These are phyloP conservation scores for Williopsis jadinii DNA, from an alignment of 1,139 yeast genomes.

Conservation along the genomic window DNA sequence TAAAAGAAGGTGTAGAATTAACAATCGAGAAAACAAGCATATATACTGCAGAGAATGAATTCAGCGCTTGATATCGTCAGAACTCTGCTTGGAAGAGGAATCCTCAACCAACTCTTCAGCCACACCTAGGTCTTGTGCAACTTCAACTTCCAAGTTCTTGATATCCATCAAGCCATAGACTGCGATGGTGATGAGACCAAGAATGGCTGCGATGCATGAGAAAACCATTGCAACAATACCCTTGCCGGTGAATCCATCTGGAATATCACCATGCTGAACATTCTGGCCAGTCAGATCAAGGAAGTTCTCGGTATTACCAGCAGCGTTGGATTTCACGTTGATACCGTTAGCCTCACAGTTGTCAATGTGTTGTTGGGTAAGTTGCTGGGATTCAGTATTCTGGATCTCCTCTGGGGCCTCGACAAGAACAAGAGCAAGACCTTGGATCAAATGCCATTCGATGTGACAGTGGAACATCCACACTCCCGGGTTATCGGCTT, in stretches of 20 bases:
- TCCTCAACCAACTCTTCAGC: slow-evolving; percentile 29
- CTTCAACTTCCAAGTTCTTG: slow-evolving; percentile 47
- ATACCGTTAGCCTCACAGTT: slow-evolving; percentile 51
- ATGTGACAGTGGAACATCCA: slow-evolving; percentile 95
- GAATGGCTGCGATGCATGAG: slow-evolving; percentile 70
- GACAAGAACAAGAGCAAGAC: slow-evolving; percentile 64
- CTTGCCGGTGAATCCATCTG: slow-evolving; percentile 80
- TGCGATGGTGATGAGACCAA: slow-evolving; percentile 71
- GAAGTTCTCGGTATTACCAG: slow-evolving; percentile 58
- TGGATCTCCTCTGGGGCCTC: slow-evolving; percentile 72
- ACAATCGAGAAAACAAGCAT: no score
- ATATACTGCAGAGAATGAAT: no score
- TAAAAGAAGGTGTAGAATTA: no score
- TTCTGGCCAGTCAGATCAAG: slow-evolving; percentile 67
- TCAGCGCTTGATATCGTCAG: slow-evolving; percentile 1
- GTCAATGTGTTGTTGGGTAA: slow-evolving; percentile 49
- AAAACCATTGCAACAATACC: slow-evolving; percentile 86
- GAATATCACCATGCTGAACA: slow-evolving; percentile 56
- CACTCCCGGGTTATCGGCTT: slow-evolving; percentile 82
- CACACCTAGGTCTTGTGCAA: slow-evolving; percentile 41
- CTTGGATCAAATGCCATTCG: slow-evolving; percentile 91
- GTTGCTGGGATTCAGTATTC: slow-evolving; percentile 34
- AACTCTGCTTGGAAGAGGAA: background rate
- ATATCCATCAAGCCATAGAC: slow-evolving; percentile 79
- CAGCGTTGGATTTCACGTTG: slow-evolving; percentile 71